These are phyloP conservation scores for Plicaturopsis crispa DNA, from an alignment of 768 basidiomycete genomes.

Conservation along the genomic window DNA sequence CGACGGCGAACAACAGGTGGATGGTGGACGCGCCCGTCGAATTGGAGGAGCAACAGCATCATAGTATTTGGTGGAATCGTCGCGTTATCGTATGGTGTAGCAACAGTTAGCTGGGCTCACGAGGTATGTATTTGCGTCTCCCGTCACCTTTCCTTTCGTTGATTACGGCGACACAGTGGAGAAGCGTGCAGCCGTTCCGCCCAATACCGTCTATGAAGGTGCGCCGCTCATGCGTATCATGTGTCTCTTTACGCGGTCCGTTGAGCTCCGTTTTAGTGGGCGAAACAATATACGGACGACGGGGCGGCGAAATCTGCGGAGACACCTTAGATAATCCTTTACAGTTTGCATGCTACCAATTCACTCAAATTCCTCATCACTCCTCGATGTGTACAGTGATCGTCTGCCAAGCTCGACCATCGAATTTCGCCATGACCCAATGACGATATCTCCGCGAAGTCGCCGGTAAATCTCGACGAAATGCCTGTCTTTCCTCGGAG, in stretches of 20 bases:
- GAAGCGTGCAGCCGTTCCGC: constrained; percentile 51
- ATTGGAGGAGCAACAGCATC: constrained; percentile 84
- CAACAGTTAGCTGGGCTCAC: constrained; percentile 65
- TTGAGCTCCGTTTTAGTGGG: constrained; percentile 36
- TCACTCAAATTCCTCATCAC: too few species aligned
- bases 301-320: too few species aligned
- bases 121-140: constrained; percentile 63
- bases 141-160: not conserved
- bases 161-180: constrained; percentile 30
- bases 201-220: constrained; percentile 80
- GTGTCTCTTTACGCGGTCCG: constrained; percentile 5
- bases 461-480: too few species aligned
- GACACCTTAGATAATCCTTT: too few species aligned
- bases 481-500: too few species aligned
- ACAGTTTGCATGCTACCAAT: too few species aligned
- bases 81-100: constrained; percentile 57
- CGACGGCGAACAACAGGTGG: constrained; percentile 59
- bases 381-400: too few species aligned
- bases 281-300: constrained; percentile 29
- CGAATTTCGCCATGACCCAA: too few species aligned
- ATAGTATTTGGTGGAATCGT: constrained; percentile 65
- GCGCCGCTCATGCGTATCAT: constrained; percentile 16
- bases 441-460: too few species aligned
- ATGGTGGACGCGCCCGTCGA: constrained; percentile 90
- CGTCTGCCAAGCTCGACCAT: too few species aligned